These are phyloP conservation scores for Carex cristatella DNA, from an alignment of 176 grass and related monocot species.

Conservation along the genomic window DNA sequence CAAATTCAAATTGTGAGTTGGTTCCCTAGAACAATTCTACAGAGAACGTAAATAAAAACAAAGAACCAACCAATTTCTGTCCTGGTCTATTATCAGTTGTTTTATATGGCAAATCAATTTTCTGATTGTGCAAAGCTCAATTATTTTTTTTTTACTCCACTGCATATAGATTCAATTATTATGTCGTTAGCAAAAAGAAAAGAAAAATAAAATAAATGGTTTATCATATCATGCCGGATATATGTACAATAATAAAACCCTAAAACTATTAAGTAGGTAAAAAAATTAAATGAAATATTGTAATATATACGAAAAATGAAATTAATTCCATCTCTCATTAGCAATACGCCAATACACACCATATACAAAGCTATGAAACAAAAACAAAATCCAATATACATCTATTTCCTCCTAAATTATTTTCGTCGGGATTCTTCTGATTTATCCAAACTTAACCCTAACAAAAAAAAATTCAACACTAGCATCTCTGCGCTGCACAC, in stretches of 20 bases:
- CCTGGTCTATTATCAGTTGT: too few species aligned
- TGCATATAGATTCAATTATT: neutral
- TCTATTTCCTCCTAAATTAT: slow-evolving; percentile 17
- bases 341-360: neutral
- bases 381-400: slow-evolving; percentile 10
- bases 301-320: neutral
- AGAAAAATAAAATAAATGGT: neutral
- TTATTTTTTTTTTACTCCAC: neutral
- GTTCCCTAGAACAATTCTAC: neutral
- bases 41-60: neutral
- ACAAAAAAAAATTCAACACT: neutral
- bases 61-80: neutral
- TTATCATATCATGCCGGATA: neutral
- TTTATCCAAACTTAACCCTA: neutral
- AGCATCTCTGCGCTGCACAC: slow-evolving; percentile 12
- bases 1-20: neutral
- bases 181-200: neutral
- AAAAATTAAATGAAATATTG: neutral
- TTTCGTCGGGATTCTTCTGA: slow-evolving; percentile 14
- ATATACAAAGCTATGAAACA: neutral
- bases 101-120: neutral
- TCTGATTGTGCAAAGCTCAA: neutral
- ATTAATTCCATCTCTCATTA: slow-evolving; percentile 2
- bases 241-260: neutral
- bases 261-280: neutral